Evolutionary conservation across 1,139 yeast species (phyloP), one percentile per base, ranked within the genome.

Genomic region (Hansenula sp.): DNA sequence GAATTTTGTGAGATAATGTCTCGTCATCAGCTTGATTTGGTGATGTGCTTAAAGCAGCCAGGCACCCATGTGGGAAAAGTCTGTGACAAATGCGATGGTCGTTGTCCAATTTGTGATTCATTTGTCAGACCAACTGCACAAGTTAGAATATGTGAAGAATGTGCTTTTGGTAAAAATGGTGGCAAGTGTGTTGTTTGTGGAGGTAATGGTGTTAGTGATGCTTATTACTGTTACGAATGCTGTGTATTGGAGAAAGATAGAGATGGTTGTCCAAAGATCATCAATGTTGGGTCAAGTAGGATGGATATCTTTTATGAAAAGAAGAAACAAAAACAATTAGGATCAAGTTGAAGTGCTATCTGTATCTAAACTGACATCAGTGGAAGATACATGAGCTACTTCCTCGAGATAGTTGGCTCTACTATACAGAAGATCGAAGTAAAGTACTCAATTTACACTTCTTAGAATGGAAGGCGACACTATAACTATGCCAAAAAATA

Each of bases 91-190:
- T 90, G 98, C 60, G 97, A 90, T 56, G 97, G 97, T 2, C 72
- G 82, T 48, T 90, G 98, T 56, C 97, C 97, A 2, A 69, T 79
- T 2, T 90, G 98, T 61, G 97, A 89, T 57, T 85, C 96, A 2
- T 77, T 73, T 50, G 96, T 88, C 12, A 79, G 85, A 45, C 90
- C 95, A 1, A 73, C 77, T 8, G 70, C 79, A n/a, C 64, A 69
- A 42, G 97, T 81, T 3, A 69, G 85, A 46, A 73, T 88, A 25
- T 90, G 98, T 61, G 89, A 84, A 44, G 94, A 83, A 50, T 90
- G 98, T 59, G 73, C 95, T 0, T 77, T 78, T 53, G 95, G 95
- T 13, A 79, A 82, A 44, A 61, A 69, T 38, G 73, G 71, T 4
- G 74, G 72, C 16, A 76, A 74, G 48, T 90, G 97, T 57, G 78